Evolutionary conservation across 2,329 filamentous ascomycete species (phyloP), one percentile per base, ranked within the genome.

Genomic region (Penicillium olsonii): DNA sequence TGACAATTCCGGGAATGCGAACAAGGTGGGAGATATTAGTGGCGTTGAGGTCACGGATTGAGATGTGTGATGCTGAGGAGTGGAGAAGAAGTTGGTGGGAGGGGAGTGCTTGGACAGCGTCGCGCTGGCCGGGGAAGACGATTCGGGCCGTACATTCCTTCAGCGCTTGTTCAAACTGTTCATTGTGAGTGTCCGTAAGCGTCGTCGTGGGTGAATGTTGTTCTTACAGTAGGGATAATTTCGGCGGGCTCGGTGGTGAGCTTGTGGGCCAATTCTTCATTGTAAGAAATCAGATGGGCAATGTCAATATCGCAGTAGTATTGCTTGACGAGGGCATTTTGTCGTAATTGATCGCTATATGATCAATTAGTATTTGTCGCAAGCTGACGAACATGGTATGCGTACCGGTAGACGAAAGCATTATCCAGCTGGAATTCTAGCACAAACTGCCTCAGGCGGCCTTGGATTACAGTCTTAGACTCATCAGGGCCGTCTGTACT

Each of bases 241-340:
- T 97, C 92, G 38, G 87, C 87, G 4, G 94, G 95, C 67, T 96
- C 90, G 41, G 88, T 94, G 17, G 87, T 88, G 54, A 99, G 79
- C 66, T 87, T 85, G 71, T 97, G 90, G 22, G 92, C 94, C 52
- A 99, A 80, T 70, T 96, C 91, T 73, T 97, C 92, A 66, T 95
- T 94, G 75, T 92, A 97, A 54, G 88, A 94, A 70, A 97, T 97
- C 51, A 99, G 77, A 69, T 99, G 92, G 54, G 88, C 90, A 62
- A 99, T 90, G 69, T 99, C 92, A 68, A 99, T 84, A 70, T 99
- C 92, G 77, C 94, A 96, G 72, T 87, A 96, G 75, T 91, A 97
- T 63, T 92, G 91, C 69, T 96, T 94, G 35, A 96, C 80, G 1
- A 97, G 82, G 7, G 94, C 91, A 75, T 99, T 99, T 68, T 97